These are phyloP conservation scores for Tylopilus sp. DNA, from an alignment of 768 basidiomycete species.

Conservation along the genomic window DNA sequence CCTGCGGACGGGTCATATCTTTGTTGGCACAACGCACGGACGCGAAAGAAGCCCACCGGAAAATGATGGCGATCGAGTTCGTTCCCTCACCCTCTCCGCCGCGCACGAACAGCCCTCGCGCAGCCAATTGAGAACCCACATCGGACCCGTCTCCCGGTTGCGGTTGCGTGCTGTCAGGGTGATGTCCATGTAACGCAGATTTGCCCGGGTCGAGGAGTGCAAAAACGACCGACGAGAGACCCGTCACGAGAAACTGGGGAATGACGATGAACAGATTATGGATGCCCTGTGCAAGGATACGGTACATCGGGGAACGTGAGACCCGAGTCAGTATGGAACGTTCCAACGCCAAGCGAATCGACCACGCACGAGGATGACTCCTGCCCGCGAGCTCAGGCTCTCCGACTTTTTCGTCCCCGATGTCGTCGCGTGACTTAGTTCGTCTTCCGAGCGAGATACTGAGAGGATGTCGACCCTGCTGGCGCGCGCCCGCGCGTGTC, in stretches of 20 bases:
- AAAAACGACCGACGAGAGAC: constrained; percentile 81
- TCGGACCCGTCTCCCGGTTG: not conserved
- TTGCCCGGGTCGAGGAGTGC: constrained; percentile 73
- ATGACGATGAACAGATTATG: constrained; percentile 94
- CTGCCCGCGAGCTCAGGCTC: constrained; percentile 73
- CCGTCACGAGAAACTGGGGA: constrained; percentile 92
- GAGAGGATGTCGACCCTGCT: constrained; percentile 43
- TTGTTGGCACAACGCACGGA: not conserved
- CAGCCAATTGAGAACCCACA: not conserved
- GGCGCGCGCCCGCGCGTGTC: constrained; percentile 46
- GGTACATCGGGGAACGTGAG: too few species aligned
- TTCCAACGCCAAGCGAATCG: not conserved
- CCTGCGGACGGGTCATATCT: constrained; percentile 29
- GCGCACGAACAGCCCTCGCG: not conserved
- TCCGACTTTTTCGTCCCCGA: constrained; percentile 10
- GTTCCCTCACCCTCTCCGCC: not conserved
- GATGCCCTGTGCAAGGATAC: constrained; percentile 63
- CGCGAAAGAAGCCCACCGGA: constrained; percentile 45
- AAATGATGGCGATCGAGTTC: constrained; percentile 71
- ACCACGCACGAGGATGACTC: constrained; percentile 72
- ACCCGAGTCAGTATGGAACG: too few species aligned
- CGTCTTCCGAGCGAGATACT: constrained; percentile 15
- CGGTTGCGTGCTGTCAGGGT: not conserved
- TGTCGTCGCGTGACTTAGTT: constrained; percentile 9
- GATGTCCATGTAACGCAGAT: constrained; percentile 38